Conservation (phyloP, 2,329 filamentous ascomycete species). For the Alternaria postmessia region DNA sequence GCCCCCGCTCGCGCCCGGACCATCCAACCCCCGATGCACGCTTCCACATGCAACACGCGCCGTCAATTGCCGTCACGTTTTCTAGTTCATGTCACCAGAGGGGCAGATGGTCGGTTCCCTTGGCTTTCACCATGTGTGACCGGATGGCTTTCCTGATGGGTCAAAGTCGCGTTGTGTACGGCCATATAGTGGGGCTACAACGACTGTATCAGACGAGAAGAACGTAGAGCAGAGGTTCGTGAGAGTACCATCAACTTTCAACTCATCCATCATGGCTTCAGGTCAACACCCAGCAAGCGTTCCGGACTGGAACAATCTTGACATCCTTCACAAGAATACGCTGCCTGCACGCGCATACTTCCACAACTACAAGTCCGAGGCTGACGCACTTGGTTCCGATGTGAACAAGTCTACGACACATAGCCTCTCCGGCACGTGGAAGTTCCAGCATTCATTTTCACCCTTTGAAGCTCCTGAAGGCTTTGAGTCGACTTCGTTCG, state of each 20-base stretch:
- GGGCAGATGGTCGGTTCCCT: constrained; percentile 10
- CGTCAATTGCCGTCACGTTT: constrained; percentile 11
- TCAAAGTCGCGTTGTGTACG: constrained; percentile 12
- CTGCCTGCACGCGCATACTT: constrained; percentile 66
- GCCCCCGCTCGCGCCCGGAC: constrained; percentile 14
- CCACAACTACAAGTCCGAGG: constrained; percentile 60
- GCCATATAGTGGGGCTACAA: constrained; percentile 6
- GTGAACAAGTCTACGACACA: constrained; percentile 43
- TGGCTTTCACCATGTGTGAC: constrained; percentile 17
- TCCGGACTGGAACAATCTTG: constrained; percentile 70
- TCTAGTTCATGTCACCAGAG: constrained; percentile 14
- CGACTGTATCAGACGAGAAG: constrained; percentile 8
- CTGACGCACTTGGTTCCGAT: constrained; percentile 58
- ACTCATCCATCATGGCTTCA: constrained; percentile 29
- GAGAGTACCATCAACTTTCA: constrained; percentile 6
- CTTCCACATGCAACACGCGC: constrained; percentile 13
- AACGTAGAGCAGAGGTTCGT: background rate
- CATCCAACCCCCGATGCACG: constrained; percentile 26
- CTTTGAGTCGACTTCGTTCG: constrained; percentile 45
- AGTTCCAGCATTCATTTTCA: constrained; percentile 49
- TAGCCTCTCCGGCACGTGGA: constrained; percentile 50
- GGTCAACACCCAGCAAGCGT: constrained; percentile 27
- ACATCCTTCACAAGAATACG: constrained; percentile 67
- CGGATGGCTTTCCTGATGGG: constrained; percentile 35
- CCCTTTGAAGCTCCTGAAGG: constrained; percentile 48